phyloP scores from a whole-genome alignment of 441 rosid genomes.

The Populus tomentosa region DNA sequence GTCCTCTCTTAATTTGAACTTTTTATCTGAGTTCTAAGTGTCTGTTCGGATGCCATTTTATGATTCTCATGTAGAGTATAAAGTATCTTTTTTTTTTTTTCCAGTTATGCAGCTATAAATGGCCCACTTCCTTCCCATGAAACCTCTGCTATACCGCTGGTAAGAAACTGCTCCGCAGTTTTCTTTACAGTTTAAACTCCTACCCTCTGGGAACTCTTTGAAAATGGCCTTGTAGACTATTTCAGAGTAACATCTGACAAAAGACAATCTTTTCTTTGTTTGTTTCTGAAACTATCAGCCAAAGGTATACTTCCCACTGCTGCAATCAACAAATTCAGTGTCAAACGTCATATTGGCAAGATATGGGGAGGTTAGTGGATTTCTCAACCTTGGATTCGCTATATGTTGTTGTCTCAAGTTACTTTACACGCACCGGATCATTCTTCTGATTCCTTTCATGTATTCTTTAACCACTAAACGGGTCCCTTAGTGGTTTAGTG shows the following conservation, averaged over 20 bases:
- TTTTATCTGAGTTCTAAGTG: background rate
- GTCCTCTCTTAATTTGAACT: background rate
- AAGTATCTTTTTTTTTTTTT: background rate
- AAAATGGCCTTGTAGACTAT: no score
- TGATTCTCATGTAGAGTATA: background rate
- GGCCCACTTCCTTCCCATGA: constrained; percentile 36
- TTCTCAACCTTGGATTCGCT: background rate
- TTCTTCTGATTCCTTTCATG: constrained; percentile 8
- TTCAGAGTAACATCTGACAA: background rate
- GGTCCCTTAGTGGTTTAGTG: constrained; percentile 61
- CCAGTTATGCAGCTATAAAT: constrained; percentile 61
- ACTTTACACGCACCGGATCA: background rate
- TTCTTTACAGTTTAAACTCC: no score
- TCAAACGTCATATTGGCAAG: constrained; percentile 49
- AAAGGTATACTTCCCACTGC: constrained; percentile 41
- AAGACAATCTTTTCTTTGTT: background rate
- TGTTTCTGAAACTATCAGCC: constrained; percentile 27
- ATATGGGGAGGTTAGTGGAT: constrained; percentile 49
- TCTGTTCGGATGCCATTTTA: background rate
- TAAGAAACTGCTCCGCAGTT: constrained; percentile 4
- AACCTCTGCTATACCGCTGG: constrained; percentile 17
- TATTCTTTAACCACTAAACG: constrained; percentile 28
- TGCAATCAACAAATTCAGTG: constrained; percentile 29
- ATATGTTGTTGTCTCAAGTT: background rate
- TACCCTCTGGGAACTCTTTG: background rate